A percentile compares a stretch with the other conserved stretches of the same genome.
These are phyloP conservation scores for Peronospora farinosa DNA, from an alignment of 352 stramenopile genomes.

Conservation along the genomic window DNA sequence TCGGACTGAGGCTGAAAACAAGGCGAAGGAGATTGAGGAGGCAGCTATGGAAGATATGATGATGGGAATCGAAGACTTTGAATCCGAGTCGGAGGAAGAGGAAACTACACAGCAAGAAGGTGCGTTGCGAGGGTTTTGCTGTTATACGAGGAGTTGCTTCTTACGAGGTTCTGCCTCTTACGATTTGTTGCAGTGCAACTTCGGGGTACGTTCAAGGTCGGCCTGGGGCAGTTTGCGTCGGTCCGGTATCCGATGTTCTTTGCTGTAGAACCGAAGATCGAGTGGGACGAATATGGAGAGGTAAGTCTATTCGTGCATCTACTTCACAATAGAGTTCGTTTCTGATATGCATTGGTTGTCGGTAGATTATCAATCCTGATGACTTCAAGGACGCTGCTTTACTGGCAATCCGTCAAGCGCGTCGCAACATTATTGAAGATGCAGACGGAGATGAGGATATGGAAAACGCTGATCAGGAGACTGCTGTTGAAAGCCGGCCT, in stretches of 20 bases:
- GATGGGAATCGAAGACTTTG: constrained; percentile 87
- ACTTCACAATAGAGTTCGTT: background rate
- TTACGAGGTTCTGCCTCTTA: background rate
- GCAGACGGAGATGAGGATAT: constrained; percentile 62
- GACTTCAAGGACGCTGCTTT: constrained; percentile 78
- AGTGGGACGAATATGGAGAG: constrained; percentile 88
- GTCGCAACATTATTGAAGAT: constrained; percentile 57
- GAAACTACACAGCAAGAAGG: constrained; percentile 50
- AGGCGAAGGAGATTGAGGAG: constrained; percentile 85
- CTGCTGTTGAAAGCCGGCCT: constrained; percentile 52
- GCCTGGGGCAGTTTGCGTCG: constrained; percentile 75
- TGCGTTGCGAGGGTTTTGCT: constrained; percentile 12
- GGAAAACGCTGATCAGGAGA: constrained; percentile 57
- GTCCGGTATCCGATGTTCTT: constrained; percentile 88
- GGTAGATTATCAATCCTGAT: constrained; percentile 72
- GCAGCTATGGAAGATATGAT: constrained; percentile 89
- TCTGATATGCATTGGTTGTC: background rate
- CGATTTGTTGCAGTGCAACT: constrained; percentile 47
- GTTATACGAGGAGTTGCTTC: background rate
- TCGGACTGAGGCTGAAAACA: constrained; percentile 79
- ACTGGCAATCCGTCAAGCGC: constrained; percentile 49
- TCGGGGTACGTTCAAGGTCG: constrained; percentile 81
- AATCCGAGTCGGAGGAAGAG: constrained; percentile 79
- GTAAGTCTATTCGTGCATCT: constrained; percentile 14
- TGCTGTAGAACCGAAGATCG: constrained; percentile 75